Conservation (phyloP, 2,329 filamentous ascomycete genomes). For the Phoma sp. region DNA sequence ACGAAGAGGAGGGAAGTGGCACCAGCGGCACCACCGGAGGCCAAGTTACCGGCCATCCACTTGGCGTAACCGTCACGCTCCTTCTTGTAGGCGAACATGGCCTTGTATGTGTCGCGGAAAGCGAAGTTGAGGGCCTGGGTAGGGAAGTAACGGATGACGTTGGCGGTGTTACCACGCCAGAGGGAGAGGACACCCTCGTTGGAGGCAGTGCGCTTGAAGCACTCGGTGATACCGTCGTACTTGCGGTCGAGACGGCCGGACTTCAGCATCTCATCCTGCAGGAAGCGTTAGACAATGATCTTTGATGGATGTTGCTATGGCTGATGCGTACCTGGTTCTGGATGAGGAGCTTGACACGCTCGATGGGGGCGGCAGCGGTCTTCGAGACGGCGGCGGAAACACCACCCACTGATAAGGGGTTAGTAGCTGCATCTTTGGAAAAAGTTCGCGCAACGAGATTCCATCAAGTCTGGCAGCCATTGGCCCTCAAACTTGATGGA, state of each 20-base stretch:
- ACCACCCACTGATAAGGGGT: conserved; percentile 85
- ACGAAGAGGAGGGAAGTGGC: conserved; percentile 99
- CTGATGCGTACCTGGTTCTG: conserved; percentile 94
- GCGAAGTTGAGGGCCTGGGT: conserved; percentile 99
- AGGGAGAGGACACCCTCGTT: conserved; percentile 93
- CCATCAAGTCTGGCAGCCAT: conserved; percentile 28
- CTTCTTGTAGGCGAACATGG: conserved; percentile 99
- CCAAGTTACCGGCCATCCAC: conserved; percentile 99
- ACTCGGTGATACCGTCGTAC: conserved; percentile 92
- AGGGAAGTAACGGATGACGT: conserved; percentile 99
- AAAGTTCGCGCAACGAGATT: conserved; percentile 14
- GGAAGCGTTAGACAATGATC: conserved; percentile 25
- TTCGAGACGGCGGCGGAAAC: conserved; percentile 99
- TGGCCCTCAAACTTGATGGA: conserved; percentile 32
- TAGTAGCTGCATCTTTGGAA: conserved; percentile 44
- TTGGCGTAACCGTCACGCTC: conserved; percentile 96
- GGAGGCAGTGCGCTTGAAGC: conserved; percentile 90
- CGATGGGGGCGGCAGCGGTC: conserved; percentile 99
- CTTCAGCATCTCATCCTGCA: conserved; percentile 99
- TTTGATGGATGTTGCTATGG: neutral
- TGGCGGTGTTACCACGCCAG: conserved; percentile 99
- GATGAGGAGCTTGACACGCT: conserved; percentile 99
- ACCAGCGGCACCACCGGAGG: conserved; percentile 99
- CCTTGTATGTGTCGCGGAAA: conserved; percentile 99
- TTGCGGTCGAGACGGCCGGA: conserved; percentile 96